These are phyloP conservation scores for Cryptococcus sp. DNA, from an alignment of 1,284 basidiomycete genomes.

Conservation along the genomic window DNA sequence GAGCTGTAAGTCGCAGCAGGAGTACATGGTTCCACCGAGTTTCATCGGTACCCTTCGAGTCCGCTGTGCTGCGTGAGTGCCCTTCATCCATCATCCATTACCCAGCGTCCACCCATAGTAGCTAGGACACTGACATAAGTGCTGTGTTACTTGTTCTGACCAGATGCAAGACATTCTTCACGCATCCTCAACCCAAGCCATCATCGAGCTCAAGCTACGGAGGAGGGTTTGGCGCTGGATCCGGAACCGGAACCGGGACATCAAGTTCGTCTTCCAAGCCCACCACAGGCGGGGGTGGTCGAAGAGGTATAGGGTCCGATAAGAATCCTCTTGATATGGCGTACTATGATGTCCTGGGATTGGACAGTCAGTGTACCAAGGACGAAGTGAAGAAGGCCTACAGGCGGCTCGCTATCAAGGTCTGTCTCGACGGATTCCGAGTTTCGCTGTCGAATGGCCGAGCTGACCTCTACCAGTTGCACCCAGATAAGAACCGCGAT, in stretches of 20 bases:
- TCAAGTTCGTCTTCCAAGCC: slow-evolving; percentile 1
- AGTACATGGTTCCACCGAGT: slow-evolving; percentile 72
- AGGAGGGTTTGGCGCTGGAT: neutral
- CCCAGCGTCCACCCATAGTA: no score
- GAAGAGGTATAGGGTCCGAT: slow-evolving; percentile 75
- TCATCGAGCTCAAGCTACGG: slow-evolving; percentile 3
- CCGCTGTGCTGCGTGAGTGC: slow-evolving; percentile 66
- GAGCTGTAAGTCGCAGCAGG: slow-evolving; percentile 65
- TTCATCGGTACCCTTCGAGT: slow-evolving; percentile 67
- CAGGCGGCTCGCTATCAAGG: slow-evolving; percentile 89
- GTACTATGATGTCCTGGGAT: slow-evolving; percentile 66
- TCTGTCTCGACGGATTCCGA: slow-evolving; percentile 36
- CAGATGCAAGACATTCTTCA: slow-evolving; percentile 39
- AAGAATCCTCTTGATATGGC: slow-evolving; percentile 84
- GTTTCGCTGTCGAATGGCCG: neutral
- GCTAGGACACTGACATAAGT: neutral
- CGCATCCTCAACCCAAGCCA: slow-evolving; percentile 45
- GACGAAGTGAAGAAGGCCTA: slow-evolving; percentile 88
- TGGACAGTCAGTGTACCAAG: slow-evolving; percentile 42
- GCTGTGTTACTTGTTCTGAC: no score
- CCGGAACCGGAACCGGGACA: slow-evolving; percentile 9
- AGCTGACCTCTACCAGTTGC: slow-evolving; percentile 38
- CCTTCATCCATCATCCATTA: neutral
- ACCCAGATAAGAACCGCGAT: slow-evolving; percentile 74
- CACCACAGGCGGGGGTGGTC: slow-evolving; percentile 49